Evolutionary conservation across 139 green algal genomes (phyloP), one percentile per base, ranked within the genome.

Genomic region (Micractinium sp.): DNA sequence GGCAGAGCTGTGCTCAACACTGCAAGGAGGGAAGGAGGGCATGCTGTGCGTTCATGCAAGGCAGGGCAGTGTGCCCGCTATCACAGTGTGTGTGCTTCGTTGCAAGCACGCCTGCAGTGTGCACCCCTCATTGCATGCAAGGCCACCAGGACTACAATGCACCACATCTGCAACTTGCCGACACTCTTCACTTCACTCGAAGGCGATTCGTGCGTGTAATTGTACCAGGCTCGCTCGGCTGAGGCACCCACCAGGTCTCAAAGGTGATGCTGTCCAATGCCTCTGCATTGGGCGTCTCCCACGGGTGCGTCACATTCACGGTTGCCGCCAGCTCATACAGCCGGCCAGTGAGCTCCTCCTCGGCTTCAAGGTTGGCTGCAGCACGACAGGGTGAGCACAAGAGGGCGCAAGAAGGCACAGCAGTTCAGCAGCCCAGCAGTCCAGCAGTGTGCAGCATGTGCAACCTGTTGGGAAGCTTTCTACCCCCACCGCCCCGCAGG

Each of bases 261-360:
- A 86, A 86, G 5, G 81, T 75, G 33, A 74, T 74, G 33, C n/a
- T 33, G 60, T 86, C 81, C 29, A 86, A 56, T 56, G 74, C 16
- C 35, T 76, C 56, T 22, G 81, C 81, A 9, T 60, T 60, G 33
- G 81, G 81, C 5, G 81, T 86, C 15, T 41, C 56, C 81, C 81
- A 86, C 5, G 81, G 81, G 60, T 86, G 81, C 15, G 33, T 56
- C 31, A 86, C 60, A 14, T 86, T 86, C 18, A 86, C 81, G 3
- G 33, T 86, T 23, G 56, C 81, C 7, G 81, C 56, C 56, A 86
- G 29, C 60, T 67, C 41, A 29, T 84, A 84, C 41, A 84, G 78
- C 47, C 63, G 67, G 29, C 29, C 78, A 15, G 78, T 84, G 35
- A 84, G 78, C 2, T 25, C 78, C 18, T 84, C 78, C 47, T 84